These are phyloP conservation scores for Aureobasidium sp. DNA, from an alignment of 2,329 filamentous ascomycete species.

Conservation along the genomic window DNA sequence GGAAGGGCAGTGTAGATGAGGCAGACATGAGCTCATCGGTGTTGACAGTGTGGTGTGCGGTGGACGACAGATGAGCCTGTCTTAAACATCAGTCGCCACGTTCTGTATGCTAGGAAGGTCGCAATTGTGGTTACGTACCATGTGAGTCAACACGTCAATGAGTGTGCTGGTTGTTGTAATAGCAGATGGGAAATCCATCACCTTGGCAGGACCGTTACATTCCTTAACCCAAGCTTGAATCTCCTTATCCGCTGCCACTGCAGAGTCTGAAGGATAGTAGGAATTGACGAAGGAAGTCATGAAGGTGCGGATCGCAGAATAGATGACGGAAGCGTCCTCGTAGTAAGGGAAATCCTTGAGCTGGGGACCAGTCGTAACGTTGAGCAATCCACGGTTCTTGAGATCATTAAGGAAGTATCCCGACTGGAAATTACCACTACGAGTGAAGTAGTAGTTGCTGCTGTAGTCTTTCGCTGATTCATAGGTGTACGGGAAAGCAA, in stretches of 20 bases:
- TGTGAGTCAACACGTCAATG: neutral
- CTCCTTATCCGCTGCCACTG: neutral
- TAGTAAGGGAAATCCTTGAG: neutral
- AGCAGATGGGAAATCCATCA: neutral
- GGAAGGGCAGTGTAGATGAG: neutral
- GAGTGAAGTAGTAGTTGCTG: conserved; percentile 1
- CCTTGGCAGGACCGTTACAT: neutral
- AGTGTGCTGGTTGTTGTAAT: neutral
- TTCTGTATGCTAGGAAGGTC: neutral
- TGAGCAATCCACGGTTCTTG: neutral
- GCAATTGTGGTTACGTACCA: neutral
- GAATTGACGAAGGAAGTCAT: conserved; percentile 1
- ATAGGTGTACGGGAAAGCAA: neutral
- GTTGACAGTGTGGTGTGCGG: conserved; percentile 1
- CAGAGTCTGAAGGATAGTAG: neutral
- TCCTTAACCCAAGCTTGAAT: neutral
- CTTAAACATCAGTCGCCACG: neutral
- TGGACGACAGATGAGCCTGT: neutral
- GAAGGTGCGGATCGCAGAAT: neutral
- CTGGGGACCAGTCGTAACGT: neutral
- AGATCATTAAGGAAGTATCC: neutral
- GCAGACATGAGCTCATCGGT: conserved; percentile 1
- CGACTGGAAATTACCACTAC: neutral
- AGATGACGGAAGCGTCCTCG: neutral
- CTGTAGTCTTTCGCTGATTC: neutral